A percentile compares a stretch with the other conserved stretches of the same genome.
Evolutionary conservation across 1,284 basidiomycete species (phyloP).

Genomic region (Retiboletus flavoniger): DNA sequence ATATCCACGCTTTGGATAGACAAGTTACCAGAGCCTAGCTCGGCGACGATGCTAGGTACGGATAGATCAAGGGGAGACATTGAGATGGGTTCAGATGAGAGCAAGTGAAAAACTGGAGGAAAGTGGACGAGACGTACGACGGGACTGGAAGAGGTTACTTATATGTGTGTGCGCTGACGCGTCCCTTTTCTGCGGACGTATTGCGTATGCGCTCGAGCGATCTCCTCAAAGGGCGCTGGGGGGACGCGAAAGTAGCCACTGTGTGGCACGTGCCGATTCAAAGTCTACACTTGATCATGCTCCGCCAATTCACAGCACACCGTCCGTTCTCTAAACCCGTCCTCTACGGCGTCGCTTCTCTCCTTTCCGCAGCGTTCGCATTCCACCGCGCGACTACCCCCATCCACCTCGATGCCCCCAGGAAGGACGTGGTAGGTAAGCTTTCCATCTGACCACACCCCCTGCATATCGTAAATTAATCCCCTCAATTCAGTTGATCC

Average conservation of each 20-base stretch:
- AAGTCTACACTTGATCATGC: constrained; percentile 17
- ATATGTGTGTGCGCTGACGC: constrained; percentile 27
- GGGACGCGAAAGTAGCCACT: neutral
- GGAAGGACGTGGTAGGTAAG: constrained; percentile 26
- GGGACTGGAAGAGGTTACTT: constrained; percentile 11
- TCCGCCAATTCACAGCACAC: constrained; percentile 4
- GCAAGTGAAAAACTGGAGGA: constrained; percentile 12
- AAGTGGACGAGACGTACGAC: constrained; percentile 31
- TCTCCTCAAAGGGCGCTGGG: neutral
- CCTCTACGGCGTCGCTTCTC: constrained; percentile 37
- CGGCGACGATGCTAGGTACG: constrained; percentile 30
- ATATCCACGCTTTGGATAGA: constrained; percentile 32
- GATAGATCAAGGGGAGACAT: constrained; percentile 28
- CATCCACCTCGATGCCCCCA: constrained; percentile 42
- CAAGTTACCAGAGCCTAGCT: constrained; percentile 27
- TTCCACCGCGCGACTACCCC: constrained; percentile 23
- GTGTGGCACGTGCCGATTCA: constrained; percentile 19
- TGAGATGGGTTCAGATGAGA: constrained; percentile 22
- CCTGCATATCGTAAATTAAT: neutral
- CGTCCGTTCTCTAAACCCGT: constrained; percentile 22
- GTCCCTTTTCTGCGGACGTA: constrained; percentile 20
- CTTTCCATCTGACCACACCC: neutral
- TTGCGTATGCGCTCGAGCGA: constrained; percentile 14
- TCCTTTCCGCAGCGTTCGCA: constrained; percentile 34
- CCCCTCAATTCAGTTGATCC: constrained; percentile 49